A percentile compares a stretch with the other conserved stretches of the same genome.
Evolutionary conservation across 73 alveolate genomes (phyloP).

Genomic region (Tetrahymena elliotti): DNA sequence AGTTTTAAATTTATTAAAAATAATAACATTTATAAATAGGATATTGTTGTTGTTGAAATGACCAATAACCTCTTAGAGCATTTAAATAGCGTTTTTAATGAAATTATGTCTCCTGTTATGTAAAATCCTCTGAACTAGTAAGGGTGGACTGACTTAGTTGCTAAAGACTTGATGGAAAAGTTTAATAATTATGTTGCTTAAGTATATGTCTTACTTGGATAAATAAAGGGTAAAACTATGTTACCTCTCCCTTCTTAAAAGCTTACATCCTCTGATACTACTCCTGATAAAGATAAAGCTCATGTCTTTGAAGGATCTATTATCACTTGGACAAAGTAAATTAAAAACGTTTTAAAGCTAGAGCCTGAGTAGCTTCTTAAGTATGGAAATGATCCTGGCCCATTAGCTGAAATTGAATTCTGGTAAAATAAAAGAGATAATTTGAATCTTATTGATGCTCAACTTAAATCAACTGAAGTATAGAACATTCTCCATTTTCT

Average conservation of each 20-base stretch:
- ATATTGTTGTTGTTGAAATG: not conserved
- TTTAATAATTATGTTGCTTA: conserved; percentile 98
- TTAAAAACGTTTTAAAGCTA: conserved; percentile 96
- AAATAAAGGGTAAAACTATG: conserved; percentile 98
- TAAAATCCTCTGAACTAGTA: conserved; percentile 93
- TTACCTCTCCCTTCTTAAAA: conserved; percentile 95
- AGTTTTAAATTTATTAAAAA: too few species aligned
- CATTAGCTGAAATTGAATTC: conserved; percentile 97
- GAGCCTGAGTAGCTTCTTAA: conserved; percentile 94
- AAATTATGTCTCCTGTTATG: conserved; percentile 69
- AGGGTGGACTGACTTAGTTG: conserved; percentile 98
- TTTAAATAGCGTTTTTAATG: conserved; percentile 57
- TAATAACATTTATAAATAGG: not conserved
- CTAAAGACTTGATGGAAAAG: conserved; percentile 99
- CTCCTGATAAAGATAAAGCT: conserved; percentile 97
- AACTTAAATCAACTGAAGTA: conserved; percentile 59
- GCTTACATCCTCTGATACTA: conserved; percentile 83
- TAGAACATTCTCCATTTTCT: conserved; percentile 92
- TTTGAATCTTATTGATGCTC: conserved; percentile 75
- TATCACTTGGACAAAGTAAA: conserved; percentile 99
- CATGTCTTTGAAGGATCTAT: conserved; percentile 99
- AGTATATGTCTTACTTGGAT: conserved; percentile 98
- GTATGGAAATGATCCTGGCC: conserved; percentile 97
- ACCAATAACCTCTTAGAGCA: conserved; percentile 54
- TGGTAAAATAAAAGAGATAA: conserved; percentile 97